Evolutionary conservation across 768 basidiomycete genomes (phyloP), one percentile per base, ranked within the genome.

Genomic region (Tylopilus sp.): DNA sequence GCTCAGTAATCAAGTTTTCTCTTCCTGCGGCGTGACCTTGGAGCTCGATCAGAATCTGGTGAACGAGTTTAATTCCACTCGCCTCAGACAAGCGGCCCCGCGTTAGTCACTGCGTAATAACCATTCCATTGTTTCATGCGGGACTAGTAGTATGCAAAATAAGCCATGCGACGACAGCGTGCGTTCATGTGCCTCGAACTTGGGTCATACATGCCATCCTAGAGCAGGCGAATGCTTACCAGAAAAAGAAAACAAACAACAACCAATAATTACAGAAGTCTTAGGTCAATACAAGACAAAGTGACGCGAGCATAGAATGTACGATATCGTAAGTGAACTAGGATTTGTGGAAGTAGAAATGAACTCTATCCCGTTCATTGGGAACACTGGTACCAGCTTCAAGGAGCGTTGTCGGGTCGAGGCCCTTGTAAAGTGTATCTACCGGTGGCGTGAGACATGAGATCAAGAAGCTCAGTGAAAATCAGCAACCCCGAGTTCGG

Each of bases 111-210:
- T 57, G 57, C 61, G 52, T 51, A 50, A 43, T 33, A n/a, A n/a
- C n/a, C 45, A 16, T 21, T 51, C 33, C 26, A 41, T 62, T 48
- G 57, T 45, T 49, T 52, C 45, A 42, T 46, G 31, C 48, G 33
- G 56, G 38, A 34, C 26, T 17, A 45, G 45, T 29, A 33, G 26
- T 11, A 4, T 25, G 24, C 30, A 16, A 21, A 45, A 29, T 29
- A 51, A 53, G 21, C 55, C 59, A 62, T 53, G 59, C 57, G 50
- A 63, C 33, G 45, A 25, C 50, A 50, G 48, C 55, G 52, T 66
- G 64, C 52, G 50, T 50, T 55, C 57, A 60, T 61, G 58, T 63
- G 52, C 55, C 60, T 57, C 28, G 48, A 34, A 22, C 50, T 31
- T 22, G n/a, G n/a, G n/a, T n/a, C 24, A 31, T 11, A 40, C 42